Percentiles rank a stretch among this genome's conserved stretches.
Evolutionary conservation across 805 yeast genomes (phyloP).

Genomic region (Candida tallmaniae): DNA sequence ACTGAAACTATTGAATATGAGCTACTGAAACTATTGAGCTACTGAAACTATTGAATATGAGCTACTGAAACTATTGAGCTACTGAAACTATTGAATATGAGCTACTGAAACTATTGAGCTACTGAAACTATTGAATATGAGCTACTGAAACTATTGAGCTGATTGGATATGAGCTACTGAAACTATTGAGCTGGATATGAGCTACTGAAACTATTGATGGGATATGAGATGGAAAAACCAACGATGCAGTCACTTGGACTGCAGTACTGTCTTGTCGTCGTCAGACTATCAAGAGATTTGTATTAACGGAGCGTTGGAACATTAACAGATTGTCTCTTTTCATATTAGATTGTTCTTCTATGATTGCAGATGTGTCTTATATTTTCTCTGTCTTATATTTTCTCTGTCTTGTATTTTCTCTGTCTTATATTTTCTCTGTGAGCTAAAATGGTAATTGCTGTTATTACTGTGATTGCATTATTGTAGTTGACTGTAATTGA

Average conservation of each 20-base stretch:
- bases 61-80: neutral
- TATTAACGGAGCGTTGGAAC: slow-evolving; percentile 62
- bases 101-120: neutral
- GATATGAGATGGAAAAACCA: slow-evolving; percentile 22
- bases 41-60: neutral
- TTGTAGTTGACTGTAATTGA: too few relatives aligned
- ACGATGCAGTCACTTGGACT: slow-evolving; percentile 51
- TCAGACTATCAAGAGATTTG: slow-evolving; percentile 16
- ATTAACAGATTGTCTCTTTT: slow-evolving; percentile 14
- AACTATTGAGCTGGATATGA: neutral
- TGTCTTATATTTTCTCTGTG: too few relatives aligned
- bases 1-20: neutral
- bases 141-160: neutral
- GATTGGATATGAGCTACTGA: neutral
- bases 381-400: too few relatives aligned
- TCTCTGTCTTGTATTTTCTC: too few relatives aligned
- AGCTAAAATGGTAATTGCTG: too few relatives aligned
- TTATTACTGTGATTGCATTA: too few relatives aligned
- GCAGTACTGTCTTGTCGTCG: slow-evolving; percentile 49
- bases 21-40: neutral
- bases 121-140: neutral
- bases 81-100: neutral
- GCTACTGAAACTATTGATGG: neutral
- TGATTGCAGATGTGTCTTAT: neutral
- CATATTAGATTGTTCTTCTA: neutral